These are phyloP conservation scores for Harringtonia lauricola DNA, from an alignment of 2,329 filamentous ascomycete species.

Conservation along the genomic window DNA sequence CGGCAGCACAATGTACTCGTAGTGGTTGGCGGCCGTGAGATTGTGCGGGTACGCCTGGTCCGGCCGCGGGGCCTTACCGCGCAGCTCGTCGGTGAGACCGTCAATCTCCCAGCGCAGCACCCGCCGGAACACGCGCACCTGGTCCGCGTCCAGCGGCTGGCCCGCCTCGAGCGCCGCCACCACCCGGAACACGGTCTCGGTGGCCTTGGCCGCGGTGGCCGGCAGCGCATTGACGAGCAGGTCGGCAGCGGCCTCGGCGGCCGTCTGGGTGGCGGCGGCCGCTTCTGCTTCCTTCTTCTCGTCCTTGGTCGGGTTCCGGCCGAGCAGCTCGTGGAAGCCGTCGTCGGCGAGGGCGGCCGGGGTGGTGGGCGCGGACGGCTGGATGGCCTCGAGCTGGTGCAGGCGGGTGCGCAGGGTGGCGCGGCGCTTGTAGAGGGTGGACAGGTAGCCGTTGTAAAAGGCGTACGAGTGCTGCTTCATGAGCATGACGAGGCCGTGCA, in stretches of 20 bases:
- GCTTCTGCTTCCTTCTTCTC: neutral
- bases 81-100: constrained; percentile 51
- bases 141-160: constrained; percentile 46
- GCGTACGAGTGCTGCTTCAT: constrained; percentile 80
- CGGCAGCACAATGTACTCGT: constrained; percentile 64
- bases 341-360: neutral
- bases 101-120: constrained; percentile 58
- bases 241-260: too few relatives aligned
- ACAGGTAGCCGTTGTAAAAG: constrained; percentile 69
- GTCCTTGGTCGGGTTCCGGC: neutral
- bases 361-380: constrained; percentile 34
- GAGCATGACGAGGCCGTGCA: constrained; percentile 64
- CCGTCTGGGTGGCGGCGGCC: neutral
- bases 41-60: constrained; percentile 55
- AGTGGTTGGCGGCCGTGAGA: constrained; percentile 51
- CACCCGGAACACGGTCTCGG: constrained; percentile 26
- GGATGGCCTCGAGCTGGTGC: constrained; percentile 43
- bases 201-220: neutral
- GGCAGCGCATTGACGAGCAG: too few relatives aligned
- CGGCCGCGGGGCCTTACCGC: constrained; percentile 43
- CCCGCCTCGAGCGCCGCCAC: constrained; percentile 50
- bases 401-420: constrained; percentile 34
- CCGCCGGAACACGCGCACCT: constrained; percentile 52
- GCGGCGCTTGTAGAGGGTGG: constrained; percentile 43
- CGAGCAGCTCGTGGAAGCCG: neutral